Evolutionary conservation across 2,329 filamentous ascomycete genomes (phyloP).

Genomic region (Ceratocystis albifundus): DNA sequence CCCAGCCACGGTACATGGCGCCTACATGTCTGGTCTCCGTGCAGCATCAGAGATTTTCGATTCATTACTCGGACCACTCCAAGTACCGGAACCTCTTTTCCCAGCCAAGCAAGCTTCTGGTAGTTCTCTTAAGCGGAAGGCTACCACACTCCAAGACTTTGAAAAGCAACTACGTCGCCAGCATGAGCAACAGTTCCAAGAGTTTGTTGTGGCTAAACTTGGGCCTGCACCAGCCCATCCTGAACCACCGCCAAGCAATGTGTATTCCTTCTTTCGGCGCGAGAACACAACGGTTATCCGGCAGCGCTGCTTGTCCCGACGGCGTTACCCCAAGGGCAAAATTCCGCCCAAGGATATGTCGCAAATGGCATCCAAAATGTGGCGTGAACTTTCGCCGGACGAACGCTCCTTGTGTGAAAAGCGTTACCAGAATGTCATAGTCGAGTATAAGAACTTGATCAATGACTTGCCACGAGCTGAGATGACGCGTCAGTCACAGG

Average conservation of each 20-base stretch:
- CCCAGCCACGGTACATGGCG: slow-evolving; percentile 92
- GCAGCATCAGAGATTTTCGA: slow-evolving; percentile 80
- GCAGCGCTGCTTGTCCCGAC: slow-evolving; percentile 43
- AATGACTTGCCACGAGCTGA: slow-evolving; percentile 31
- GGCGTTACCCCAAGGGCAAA: slow-evolving; percentile 13
- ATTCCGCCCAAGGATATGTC: slow-evolving; percentile 21
- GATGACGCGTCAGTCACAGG: slow-evolving; percentile 60
- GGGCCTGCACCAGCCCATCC: slow-evolving; percentile 68
- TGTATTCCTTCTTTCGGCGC: slow-evolving; percentile 83
- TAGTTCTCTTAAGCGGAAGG: slow-evolving; percentile 44
- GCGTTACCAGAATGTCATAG: slow-evolving; percentile 46
- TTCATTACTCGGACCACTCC: slow-evolving; percentile 67
- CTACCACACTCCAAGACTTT: slow-evolving; percentile 24
- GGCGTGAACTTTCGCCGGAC: slow-evolving; percentile 74
- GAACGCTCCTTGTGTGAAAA: slow-evolving; percentile 60
- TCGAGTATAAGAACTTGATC: slow-evolving; percentile 42
- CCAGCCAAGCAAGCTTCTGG: slow-evolving; percentile 45
- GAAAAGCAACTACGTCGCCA: slow-evolving; percentile 41
- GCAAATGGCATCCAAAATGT: slow-evolving; percentile 71
- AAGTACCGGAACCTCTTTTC: slow-evolving; percentile 64
- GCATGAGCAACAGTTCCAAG: slow-evolving; percentile 45
- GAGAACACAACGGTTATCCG: slow-evolving; percentile 55
- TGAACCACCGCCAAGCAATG: slow-evolving; percentile 62
- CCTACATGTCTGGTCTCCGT: slow-evolving; percentile 83
- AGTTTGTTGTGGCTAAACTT: slow-evolving; percentile 44